Conservation (phyloP, 805 yeast species). For the Crinitomyces ghanaensis region DNA sequence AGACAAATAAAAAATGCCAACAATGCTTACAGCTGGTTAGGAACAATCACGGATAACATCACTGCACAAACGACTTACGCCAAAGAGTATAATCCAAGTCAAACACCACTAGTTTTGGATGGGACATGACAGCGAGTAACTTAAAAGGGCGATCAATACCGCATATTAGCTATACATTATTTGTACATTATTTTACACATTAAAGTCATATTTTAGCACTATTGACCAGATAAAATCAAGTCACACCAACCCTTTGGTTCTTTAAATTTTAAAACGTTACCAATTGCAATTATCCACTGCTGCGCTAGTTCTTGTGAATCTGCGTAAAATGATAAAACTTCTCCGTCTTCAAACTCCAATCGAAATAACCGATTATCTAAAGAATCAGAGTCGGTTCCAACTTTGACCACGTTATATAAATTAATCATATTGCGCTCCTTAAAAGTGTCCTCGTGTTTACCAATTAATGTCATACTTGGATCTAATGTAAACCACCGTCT, state of each 20-base stretch:
- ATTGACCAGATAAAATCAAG: too few relatives aligned
- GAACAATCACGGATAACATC: background rate
- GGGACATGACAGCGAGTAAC: too few relatives aligned
- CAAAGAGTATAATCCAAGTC: slow-evolving; percentile 70
- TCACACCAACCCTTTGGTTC: too few relatives aligned
- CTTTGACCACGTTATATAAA: slow-evolving; percentile 15
- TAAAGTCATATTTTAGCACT: too few relatives aligned
- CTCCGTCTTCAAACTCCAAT: slow-evolving; percentile 63
- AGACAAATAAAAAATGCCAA: slow-evolving; percentile 1
- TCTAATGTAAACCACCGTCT: slow-evolving; percentile 63
- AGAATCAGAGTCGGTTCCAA: slow-evolving; percentile 29
- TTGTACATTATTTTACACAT: too few relatives aligned
- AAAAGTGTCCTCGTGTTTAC: slow-evolving; percentile 46
- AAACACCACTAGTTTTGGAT: slow-evolving; percentile 51
- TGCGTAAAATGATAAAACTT: slow-evolving; percentile 72
- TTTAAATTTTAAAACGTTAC: too few relatives aligned
- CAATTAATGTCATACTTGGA: slow-evolving; percentile 53
- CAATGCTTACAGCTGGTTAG: slow-evolving; percentile 11
- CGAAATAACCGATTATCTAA: slow-evolving; percentile 71
- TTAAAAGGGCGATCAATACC: too few relatives aligned
- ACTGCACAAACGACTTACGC: slow-evolving; percentile 44
- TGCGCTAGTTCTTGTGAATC: slow-evolving; percentile 50
- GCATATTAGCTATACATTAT: too few relatives aligned
- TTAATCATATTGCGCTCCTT: slow-evolving; percentile 11
- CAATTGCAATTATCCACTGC: slow-evolving; percentile 54